These are phyloP conservation scores for Lasiosphaeris hirsuta DNA, from an alignment of 495 filamentous ascomycete species.

Conservation along the genomic window DNA sequence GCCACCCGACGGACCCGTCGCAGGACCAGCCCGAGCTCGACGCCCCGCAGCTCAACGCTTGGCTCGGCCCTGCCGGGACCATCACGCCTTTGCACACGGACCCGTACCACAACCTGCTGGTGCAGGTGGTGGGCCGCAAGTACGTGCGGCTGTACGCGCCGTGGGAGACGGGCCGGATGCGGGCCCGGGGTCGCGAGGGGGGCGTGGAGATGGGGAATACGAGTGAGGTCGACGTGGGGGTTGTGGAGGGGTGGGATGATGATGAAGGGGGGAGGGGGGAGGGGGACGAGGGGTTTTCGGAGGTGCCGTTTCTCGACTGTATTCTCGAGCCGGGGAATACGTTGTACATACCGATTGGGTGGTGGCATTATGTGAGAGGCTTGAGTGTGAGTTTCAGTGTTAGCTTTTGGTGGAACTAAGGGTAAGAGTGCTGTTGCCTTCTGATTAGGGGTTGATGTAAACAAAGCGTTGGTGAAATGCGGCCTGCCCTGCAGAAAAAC, in stretches of 20 bases:
- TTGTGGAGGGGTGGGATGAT: slow-evolving; percentile 52
- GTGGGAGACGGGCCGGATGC: slow-evolving; percentile 52
- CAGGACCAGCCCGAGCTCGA: slow-evolving; percentile 48
- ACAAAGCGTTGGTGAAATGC: not conserved
- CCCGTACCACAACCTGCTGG: slow-evolving; percentile 88
- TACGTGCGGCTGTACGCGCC: slow-evolving; percentile 87
- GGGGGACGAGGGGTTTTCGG: slow-evolving; percentile 50
- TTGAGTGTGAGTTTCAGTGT: slow-evolving; percentile 88
- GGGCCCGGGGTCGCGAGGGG: slow-evolving; percentile 62
- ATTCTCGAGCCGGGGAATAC: slow-evolving; percentile 78
- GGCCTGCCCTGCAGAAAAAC: too few species aligned
- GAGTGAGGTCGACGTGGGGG: slow-evolving; percentile 66
- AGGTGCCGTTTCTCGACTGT: slow-evolving; percentile 70
- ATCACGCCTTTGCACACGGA: slow-evolving; percentile 93
- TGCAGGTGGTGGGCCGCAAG: slow-evolving; percentile 87
- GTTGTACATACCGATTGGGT: slow-evolving; percentile 88
- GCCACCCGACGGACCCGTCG: slow-evolving; percentile 48
- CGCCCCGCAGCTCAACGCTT: slow-evolving; percentile 70
- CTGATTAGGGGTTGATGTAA: not conserved
- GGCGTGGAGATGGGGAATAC: slow-evolving; percentile 94
- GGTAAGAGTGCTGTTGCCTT: not conserved
- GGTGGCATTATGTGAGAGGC: slow-evolving; percentile 97
- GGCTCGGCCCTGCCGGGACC: slow-evolving; percentile 86
- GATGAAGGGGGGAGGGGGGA: slow-evolving; percentile 19
- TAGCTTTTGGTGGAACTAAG: slow-evolving; percentile 94